Conservation (phyloP, 2,329 filamentous ascomycete genomes). For the Juglanconis oblonga region DNA sequence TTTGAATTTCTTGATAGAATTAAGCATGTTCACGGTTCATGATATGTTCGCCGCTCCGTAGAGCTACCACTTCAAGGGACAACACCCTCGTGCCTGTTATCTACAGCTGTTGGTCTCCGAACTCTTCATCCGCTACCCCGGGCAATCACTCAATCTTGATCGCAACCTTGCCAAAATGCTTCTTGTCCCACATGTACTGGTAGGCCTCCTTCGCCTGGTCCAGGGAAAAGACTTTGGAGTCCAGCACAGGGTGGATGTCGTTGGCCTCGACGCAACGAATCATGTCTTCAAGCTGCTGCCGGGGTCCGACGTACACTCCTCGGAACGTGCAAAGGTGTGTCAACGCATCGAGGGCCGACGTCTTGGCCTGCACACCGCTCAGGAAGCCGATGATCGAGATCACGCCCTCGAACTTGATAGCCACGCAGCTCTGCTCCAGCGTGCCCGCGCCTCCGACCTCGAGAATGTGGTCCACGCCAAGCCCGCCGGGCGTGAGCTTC, state of each 20-base stretch:
- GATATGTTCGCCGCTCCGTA: too few species aligned
- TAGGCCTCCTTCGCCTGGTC: constrained; percentile 43
- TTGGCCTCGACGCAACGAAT: constrained; percentile 38
- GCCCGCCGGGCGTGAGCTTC: constrained; percentile 40
- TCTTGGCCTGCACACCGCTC: constrained; percentile 41
- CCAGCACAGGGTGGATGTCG: constrained; percentile 39
- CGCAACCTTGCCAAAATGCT: constrained; percentile 54
- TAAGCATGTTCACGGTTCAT: too few species aligned
- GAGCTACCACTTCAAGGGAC: too few species aligned
- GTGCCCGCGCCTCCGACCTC: constrained; percentile 55
- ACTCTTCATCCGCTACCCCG: too few species aligned
- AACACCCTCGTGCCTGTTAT: too few species aligned
- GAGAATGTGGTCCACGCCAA: constrained; percentile 51
- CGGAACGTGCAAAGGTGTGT: constrained; percentile 35
- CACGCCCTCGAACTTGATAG: constrained; percentile 30
- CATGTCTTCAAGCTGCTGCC: constrained; percentile 41
- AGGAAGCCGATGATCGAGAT: constrained; percentile 41
- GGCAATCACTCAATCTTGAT: constrained; percentile 40
- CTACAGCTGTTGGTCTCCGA: too few species aligned
- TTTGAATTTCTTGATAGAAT: too few species aligned
- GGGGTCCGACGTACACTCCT: constrained; percentile 40
- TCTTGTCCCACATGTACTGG: constrained; percentile 51
- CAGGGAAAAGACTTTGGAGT: constrained; percentile 35
- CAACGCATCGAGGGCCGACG: constrained; percentile 51
- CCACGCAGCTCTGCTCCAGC: constrained; percentile 37